Base-by-base conservation (phyloP, 2,329 filamentous ascomycete genomes). In the Diaporthe aspalathi region DNA sequence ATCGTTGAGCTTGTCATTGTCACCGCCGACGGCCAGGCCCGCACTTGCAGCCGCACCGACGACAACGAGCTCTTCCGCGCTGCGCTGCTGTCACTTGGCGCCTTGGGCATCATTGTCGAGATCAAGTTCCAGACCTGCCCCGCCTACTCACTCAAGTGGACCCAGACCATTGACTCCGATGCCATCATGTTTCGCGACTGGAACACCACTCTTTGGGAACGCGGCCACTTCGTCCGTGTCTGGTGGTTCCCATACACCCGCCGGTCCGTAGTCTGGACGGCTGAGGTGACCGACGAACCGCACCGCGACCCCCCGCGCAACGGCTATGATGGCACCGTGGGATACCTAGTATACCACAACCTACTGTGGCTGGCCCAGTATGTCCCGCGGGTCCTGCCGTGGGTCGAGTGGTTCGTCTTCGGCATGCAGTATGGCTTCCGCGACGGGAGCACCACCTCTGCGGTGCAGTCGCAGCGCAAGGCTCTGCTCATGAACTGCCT, bases 161-260 rank as follows among this genome's bases (percentile, higher is more conserved):
- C 88, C 69, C 96, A 98, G 83, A 90, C 90, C 9, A 87, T 98
- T 72, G 89, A 93, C 73, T 82, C 90, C 1, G 91, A 98, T 73
- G 79, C 84, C 54, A 86, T 89, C 56, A 88, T 97, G 74, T 85
- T 97, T 60, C 84, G 86, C 14, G 85, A 88, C 8, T 98, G 96
- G 94, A 82, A 91, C 22, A 86, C 84, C 8, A 87, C 88, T 43
- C 86, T 98, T 17, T 98, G 96, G 95, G 93, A 89, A 1, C 88
- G 90, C 73, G 90, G 91, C 73, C 94, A 98, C 81, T 99, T 95
- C 78, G 94, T 97, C 32, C 89, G 96, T 35, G 94, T 98, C 35
- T 99, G 96, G 95, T 99, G 96, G 96, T 91, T 97, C 79, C 96
- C 96, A 0, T 97, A 98, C 83, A 94, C 93, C 79, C 90, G 94